These are phyloP conservation scores for Pleurotus salmoneostramineus DNA, from an alignment of 768 basidiomycete genomes.

Conservation along the genomic window DNA sequence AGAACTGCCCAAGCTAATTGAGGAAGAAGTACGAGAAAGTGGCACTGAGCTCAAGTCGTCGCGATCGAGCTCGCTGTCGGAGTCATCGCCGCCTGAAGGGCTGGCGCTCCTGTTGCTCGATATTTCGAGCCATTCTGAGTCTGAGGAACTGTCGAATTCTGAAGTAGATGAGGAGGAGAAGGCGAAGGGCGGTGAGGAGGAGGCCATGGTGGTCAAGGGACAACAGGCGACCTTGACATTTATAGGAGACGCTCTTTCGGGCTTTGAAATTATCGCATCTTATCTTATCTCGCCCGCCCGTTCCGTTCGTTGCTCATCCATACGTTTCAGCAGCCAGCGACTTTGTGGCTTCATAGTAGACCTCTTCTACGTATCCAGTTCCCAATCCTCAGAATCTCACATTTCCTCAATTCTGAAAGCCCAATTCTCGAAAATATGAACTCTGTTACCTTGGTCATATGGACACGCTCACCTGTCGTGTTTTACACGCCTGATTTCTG, in stretches of 20 bases:
- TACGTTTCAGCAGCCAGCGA: not conserved
- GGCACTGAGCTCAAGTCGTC: conserved; percentile 45
- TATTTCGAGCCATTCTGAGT: conserved; percentile 85
- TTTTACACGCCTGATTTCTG: conserved; percentile 3
- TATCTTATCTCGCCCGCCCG: not conserved
- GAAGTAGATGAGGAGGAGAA: conserved; percentile 44
- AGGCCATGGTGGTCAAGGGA: conserved; percentile 12
- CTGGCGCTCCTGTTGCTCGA: conserved; percentile 59
- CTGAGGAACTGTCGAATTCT: conserved; percentile 65
- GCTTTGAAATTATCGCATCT: conserved; percentile 1
- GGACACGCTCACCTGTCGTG: conserved; percentile 5
- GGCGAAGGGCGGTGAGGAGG: conserved; percentile 13
- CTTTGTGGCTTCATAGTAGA: not conserved
- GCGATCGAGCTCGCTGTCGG: conserved; percentile 60
- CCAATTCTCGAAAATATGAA: not conserved
- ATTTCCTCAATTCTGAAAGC: not conserved
- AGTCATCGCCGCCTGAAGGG: conserved; percentile 58
- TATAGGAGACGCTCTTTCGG: conserved; percentile 3
- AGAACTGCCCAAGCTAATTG: conserved; percentile 62
- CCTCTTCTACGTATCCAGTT: not conserved
- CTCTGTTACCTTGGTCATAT: not conserved
- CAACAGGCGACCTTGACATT: not conserved
- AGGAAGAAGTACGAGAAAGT: conserved; percentile 63
- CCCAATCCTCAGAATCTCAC: not conserved
- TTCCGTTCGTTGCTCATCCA: not conserved